Evolutionary conservation across 73 alveolate species (phyloP).

Genomic region (Symbiodinium natans): DNA sequence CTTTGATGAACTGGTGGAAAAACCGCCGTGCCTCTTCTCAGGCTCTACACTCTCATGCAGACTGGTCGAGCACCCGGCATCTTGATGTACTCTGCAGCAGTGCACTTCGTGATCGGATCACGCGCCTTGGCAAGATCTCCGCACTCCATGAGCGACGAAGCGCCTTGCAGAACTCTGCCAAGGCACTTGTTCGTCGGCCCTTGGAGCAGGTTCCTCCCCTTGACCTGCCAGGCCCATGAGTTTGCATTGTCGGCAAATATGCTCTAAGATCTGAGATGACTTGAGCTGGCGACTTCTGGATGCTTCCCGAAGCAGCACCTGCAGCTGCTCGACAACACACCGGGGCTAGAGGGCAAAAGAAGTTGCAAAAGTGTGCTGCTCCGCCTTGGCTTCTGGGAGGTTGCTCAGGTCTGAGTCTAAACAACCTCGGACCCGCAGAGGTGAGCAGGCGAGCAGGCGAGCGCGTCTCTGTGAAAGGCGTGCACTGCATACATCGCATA

Average conservation of each 20-base stretch:
- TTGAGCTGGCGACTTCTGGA: not conserved
- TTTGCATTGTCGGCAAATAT: no score
- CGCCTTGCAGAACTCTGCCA: no score
- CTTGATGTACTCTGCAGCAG: not conserved
- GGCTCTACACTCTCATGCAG: no score
- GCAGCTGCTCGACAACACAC: not conserved
- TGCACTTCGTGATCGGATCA: not conserved
- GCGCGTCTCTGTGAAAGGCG: no score
- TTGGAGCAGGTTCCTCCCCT: not conserved
- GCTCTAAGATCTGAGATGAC: not conserved
- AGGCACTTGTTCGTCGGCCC: no score
- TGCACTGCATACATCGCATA: no score
- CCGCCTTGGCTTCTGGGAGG: not conserved
- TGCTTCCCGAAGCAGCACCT: not conserved
- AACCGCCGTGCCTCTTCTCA: no score
- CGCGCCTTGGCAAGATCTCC: not conserved
- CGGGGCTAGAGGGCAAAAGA: no score
- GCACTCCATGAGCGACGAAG: no score
- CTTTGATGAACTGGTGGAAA: no score
- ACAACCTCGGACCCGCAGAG: not conserved
- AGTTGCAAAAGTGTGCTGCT: not conserved
- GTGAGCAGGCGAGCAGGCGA: no score
- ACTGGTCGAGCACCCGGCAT: not conserved
- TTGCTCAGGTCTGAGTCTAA: not conserved
- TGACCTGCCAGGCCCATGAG: not conserved